These are phyloP conservation scores for Ocimum tenuiflorum DNA, from an alignment of 257 asterid species.

Conservation along the genomic window DNA sequence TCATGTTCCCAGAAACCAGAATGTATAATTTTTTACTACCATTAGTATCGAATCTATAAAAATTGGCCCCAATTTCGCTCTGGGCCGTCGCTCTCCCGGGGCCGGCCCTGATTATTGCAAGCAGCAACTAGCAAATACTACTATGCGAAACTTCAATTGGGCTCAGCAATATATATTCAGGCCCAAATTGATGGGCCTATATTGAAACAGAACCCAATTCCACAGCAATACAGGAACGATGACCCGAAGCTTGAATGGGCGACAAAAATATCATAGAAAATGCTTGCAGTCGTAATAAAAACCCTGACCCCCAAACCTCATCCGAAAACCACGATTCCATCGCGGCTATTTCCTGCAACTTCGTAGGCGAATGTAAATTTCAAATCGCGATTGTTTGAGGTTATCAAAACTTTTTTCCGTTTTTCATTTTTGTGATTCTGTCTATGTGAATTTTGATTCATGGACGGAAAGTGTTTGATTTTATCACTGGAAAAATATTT, in stretches of 20 bases:
- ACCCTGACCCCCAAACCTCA: conserved; percentile 13
- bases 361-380: not conserved
- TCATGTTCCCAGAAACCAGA: too few species aligned
- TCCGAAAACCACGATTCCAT: conserved; percentile 11
- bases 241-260: not conserved
- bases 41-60: too few species aligned
- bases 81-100: too few species aligned
- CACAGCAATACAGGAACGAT: not conserved
- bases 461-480: not conserved
- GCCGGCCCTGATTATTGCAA: too few species aligned
- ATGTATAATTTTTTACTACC: too few species aligned
- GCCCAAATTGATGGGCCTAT: not conserved
- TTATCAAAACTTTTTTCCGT: not conserved
- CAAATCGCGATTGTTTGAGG: too few species aligned
- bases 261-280: not conserved
- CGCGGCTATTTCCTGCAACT: too few species aligned
- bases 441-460: not conserved
- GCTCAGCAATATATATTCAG: not conserved
- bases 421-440: not conserved
- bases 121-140: too few species aligned
- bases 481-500: not conserved
- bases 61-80: too few species aligned
- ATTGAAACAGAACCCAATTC: not conserved
- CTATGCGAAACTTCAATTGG: too few species aligned
- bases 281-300: not conserved